Evolutionary conservation across 805 yeast genomes (phyloP).

Genomic region (Zygotorulaspora florentina): DNA sequence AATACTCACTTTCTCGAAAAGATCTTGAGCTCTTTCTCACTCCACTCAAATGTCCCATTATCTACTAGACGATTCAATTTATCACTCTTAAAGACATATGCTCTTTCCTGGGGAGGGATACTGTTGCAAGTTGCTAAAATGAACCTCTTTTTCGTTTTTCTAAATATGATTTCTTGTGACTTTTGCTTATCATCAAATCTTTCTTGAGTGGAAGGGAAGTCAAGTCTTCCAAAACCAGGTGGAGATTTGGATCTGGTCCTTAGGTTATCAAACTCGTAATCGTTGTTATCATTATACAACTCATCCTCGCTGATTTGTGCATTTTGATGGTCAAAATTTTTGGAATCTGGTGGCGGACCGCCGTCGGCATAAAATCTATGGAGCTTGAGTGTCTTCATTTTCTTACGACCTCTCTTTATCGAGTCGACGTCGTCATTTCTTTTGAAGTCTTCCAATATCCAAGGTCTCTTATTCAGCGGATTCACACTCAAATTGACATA

Average conservation of each 20-base stretch:
- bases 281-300: slow-evolving; percentile 20
- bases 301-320: background rate
- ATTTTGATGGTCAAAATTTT: background rate
- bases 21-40: slow-evolving; percentile 23
- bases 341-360: slow-evolving; percentile 16
- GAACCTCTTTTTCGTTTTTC: slow-evolving; percentile 43
- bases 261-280: slow-evolving; percentile 26
- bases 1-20: slow-evolving; percentile 16
- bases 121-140: slow-evolving; percentile 40
- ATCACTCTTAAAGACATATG: slow-evolving; percentile 44
- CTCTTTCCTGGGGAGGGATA: slow-evolving; percentile 31
- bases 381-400: slow-evolving; percentile 8
- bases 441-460: slow-evolving; percentile 35
- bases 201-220: slow-evolving; percentile 58
- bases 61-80: slow-evolving; percentile 38
- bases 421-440: slow-evolving; percentile 20
- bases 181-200: slow-evolving; percentile 36
- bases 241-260: slow-evolving; percentile 44
- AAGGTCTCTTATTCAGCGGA: slow-evolving; percentile 29
- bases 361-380: slow-evolving; percentile 21
- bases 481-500: slow-evolving; percentile 21
- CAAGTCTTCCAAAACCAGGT: slow-evolving; percentile 56
- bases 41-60: slow-evolving; percentile 32
- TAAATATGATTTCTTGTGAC: slow-evolving; percentile 33
- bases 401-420: slow-evolving; percentile 14